Percentiles rank a stretch among this genome's conserved stretches.
These are phyloP conservation scores for Pyrrhoderma lamaoense DNA, from an alignment of 1,284 basidiomycete species.

Conservation along the genomic window DNA sequence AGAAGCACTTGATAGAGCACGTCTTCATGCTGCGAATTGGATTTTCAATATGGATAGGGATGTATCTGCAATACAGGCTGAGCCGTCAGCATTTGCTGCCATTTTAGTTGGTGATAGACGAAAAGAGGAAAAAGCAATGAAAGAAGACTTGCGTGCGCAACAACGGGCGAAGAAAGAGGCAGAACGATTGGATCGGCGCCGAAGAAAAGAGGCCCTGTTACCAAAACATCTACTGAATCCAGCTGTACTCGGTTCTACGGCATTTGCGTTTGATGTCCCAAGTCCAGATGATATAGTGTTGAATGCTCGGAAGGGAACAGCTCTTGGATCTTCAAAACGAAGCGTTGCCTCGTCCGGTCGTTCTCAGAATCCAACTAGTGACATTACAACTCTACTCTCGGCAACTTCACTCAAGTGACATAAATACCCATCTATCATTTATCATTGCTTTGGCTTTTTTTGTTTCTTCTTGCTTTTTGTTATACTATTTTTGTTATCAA, in stretches of 20 bases:
- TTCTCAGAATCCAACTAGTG: constrained; percentile 22
- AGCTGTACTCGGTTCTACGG: constrained; percentile 19
- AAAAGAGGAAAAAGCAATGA: constrained; percentile 10
- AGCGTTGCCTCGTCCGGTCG: constrained; percentile 19
- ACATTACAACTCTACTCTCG: neutral
- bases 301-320: constrained; percentile 71
- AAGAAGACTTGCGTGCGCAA: constrained; percentile 17
- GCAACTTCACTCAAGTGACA: constrained; percentile 23
- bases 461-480: constrained; percentile 23
- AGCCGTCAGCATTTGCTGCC: constrained; percentile 69
- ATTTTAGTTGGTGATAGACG: constrained; percentile 51
- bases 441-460: constrained; percentile 20
- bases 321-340: constrained; percentile 36
- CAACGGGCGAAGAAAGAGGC: constrained; percentile 20
- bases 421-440: constrained; percentile 22
- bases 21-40: constrained; percentile 1
- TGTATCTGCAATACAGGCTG: constrained; percentile 51
- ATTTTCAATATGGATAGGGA: constrained; percentile 22
- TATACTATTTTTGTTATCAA: constrained; percentile 30
- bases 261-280: constrained; percentile 71
- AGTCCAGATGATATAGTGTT: constrained; percentile 84
- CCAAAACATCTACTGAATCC: constrained; percentile 17
- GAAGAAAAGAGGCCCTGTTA: constrained; percentile 17
- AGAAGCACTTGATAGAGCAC: constrained; percentile 20
- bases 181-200: constrained; percentile 14